Conservation (phyloP, 2,329 filamentous ascomycete genomes). For the Cladosporium sp. region DNA sequence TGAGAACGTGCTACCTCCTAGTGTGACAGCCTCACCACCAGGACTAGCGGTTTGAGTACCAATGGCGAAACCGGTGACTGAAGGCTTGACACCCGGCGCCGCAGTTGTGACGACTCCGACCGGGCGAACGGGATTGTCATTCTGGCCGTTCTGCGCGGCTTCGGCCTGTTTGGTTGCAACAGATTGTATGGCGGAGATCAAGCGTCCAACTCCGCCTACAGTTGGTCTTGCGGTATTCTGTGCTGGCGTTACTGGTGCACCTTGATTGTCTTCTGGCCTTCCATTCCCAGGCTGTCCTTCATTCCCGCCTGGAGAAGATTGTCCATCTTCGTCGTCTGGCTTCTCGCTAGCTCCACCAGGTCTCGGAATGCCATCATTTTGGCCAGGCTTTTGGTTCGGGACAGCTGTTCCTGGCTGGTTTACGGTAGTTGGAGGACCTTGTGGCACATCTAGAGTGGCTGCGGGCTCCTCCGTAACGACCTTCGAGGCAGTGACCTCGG, state of each 20-base stretch:
- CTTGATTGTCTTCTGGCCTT: not conserved
- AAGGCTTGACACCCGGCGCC: not conserved
- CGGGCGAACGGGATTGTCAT: not conserved
- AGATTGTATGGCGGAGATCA: constrained; percentile 2
- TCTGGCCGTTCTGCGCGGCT: not conserved
- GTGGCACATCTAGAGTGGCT: not conserved
- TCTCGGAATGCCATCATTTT: not conserved
- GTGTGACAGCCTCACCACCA: not conserved
- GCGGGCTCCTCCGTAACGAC: not conserved
- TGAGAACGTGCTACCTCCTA: constrained; percentile 6
- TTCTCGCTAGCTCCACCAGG: not conserved
- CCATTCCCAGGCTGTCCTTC: not conserved
- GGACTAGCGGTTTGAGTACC: not conserved
- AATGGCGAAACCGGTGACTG: not conserved
- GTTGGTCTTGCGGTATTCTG: not conserved
- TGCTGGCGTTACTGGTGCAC: not conserved
- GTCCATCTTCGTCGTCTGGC: not conserved
- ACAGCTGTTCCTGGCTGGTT: not conserved
- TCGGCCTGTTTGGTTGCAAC: not conserved
- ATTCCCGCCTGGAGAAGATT: not conserved
- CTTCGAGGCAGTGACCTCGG: not conserved
- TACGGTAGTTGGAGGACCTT: not conserved
- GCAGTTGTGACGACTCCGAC: not conserved
- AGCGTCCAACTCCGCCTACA: not conserved
- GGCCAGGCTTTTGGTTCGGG: not conserved